phyloP scores from a whole-genome alignment of 1,139 yeast genomes.

The Yamadazyma sp. region DNA sequence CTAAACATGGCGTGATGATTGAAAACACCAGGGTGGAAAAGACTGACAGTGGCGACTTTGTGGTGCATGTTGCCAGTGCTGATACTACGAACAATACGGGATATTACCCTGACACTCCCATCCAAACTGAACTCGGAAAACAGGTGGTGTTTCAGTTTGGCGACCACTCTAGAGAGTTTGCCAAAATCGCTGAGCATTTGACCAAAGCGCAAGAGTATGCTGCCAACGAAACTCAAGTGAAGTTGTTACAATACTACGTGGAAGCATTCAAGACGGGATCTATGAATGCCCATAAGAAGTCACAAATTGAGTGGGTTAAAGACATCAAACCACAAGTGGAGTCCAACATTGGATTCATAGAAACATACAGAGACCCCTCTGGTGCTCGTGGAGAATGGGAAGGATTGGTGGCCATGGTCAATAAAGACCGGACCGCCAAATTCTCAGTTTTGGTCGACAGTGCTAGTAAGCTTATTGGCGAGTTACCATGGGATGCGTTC shows the following conservation, averaged over 20 bases:
- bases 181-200: constrained; percentile 55
- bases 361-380: constrained; percentile 88
- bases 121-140: constrained; percentile 28
- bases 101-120: constrained; percentile 34
- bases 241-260: constrained; percentile 65
- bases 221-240: constrained; percentile 70
- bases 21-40: constrained; percentile 79
- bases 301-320: constrained; percentile 86
- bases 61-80: constrained; percentile 64
- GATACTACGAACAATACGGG: constrained; percentile 41
- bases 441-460: constrained; percentile 66
- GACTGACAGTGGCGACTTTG: constrained; percentile 40
- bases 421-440: constrained; percentile 80
- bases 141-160: constrained; percentile 63
- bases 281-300: constrained; percentile 79
- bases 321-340: constrained; percentile 83
- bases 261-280: constrained; percentile 79
- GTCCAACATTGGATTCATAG: constrained; percentile 86
- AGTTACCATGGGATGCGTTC: constrained; percentile 73
- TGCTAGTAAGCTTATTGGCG: constrained; percentile 63
- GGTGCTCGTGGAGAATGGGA: constrained; percentile 96
- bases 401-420: constrained; percentile 89
- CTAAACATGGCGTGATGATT: constrained; percentile 65
- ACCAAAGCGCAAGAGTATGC: constrained; percentile 58
- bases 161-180: constrained; percentile 69